These are phyloP conservation scores for Camellia lanceoleosa DNA, from an alignment of 148 eudicot genomes.

Conservation along the genomic window DNA sequence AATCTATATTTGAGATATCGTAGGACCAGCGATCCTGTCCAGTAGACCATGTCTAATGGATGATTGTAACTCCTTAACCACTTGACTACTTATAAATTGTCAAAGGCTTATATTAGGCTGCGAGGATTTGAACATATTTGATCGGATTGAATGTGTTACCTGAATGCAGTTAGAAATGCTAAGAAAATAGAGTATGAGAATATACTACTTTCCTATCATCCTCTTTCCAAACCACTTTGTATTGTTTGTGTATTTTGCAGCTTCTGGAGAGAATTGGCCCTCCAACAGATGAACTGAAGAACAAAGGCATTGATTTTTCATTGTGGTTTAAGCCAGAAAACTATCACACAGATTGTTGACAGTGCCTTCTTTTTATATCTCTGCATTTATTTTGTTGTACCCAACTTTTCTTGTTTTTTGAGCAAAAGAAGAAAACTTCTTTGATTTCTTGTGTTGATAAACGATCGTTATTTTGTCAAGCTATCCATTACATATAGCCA, in stretches of 20 bases:
- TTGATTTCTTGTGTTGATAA: background rate
- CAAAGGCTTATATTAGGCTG: background rate
- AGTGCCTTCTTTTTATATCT: conserved; percentile 1
- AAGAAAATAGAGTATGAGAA: background rate
- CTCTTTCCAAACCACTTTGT: background rate
- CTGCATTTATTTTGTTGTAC: conserved; percentile 5
- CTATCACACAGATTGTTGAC: conserved; percentile 66
- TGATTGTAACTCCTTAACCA: too few species aligned
- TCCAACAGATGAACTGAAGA: conserved; percentile 82
- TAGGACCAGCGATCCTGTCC: background rate
- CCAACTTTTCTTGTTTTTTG: too few species aligned
- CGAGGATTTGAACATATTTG: background rate
- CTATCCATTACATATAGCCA: background rate
- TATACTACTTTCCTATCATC: background rate
- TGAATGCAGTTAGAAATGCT: background rate
- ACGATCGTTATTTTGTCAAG: background rate
- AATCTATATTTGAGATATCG: background rate
- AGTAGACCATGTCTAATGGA: too few species aligned
- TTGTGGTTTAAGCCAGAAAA: conserved; percentile 86
- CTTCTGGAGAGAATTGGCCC: conserved; percentile 81
- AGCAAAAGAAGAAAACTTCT: background rate
- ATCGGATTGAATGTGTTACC: background rate
- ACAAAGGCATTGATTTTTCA: conserved; percentile 78
- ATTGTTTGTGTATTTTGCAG: conserved; percentile 42
- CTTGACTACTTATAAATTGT: too few species aligned